Evolutionary conservation across 768 basidiomycete species (phyloP), one percentile per base, ranked within the genome.

Genomic region (Collybia nuda): DNA sequence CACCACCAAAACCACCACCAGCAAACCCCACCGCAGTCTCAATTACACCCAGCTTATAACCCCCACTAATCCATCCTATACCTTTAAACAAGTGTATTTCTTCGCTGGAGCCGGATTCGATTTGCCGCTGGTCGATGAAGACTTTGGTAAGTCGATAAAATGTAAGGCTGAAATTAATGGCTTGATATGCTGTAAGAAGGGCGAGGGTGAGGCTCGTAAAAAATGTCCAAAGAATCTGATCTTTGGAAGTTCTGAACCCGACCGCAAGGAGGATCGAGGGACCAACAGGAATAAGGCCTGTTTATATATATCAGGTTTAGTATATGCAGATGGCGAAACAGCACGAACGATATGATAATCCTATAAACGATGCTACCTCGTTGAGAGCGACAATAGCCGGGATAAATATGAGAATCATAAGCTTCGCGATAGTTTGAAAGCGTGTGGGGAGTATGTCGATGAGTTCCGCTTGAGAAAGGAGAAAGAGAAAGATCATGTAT

Each of bases 1-100:
- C 67, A 8, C 77, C 56, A 1, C 73, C 78, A 58, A 89, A 89
- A 6, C 72, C 70, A 22, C 71, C 74, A 12, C 69, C 66, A 2
- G 75, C 76, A 56, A 89, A 90, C 0, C 88, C 90, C 8, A 85
- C 59, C 5, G 81, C 63, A 5, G 78, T 81, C 65, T 92, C 90
- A 41, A 84, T 61, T 2, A 80, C 79, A 8, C 86, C 86, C 21
- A 90, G 59, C 58, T 81, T 78, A 48, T 86, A 61, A 2, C 80
- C 86, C 0, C 60, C 68, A n/a, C 76, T 68, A 40, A 90, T 72
- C 88, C 87, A 91, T 15, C 72, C 80, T 8, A 80, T 76, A 8
- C 89, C 90, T 50, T 74, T 77, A 56, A 84, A 69, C 17, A 80
- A 64, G 61, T 82, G 78, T 0, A 68, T 63, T 47, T 75, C 69